Conservation (phyloP, 257 asterid species). For the Lycium barbarum region DNA sequence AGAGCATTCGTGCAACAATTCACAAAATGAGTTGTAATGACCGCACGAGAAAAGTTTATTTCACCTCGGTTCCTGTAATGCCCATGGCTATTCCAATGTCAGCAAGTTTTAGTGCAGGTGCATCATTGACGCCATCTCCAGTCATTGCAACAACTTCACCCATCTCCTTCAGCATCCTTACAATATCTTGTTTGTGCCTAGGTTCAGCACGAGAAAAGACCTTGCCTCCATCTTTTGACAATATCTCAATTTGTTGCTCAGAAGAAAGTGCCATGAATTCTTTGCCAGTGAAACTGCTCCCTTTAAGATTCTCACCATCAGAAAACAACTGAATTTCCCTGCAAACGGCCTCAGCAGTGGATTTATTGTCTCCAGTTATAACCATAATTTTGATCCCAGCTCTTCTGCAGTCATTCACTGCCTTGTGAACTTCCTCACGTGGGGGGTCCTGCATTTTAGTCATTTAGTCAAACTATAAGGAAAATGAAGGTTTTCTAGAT, state of each 20-base stretch:
- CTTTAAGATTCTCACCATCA: constrained; percentile 58
- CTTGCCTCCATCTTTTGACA: constrained; percentile 75
- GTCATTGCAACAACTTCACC: constrained; percentile 97
- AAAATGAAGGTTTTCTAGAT: neutral
- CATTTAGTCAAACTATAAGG: neutral
- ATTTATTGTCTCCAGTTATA: constrained; percentile 94
- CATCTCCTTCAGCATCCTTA: constrained; percentile 79
- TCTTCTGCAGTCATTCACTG: constrained; percentile 76
- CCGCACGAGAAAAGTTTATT: neutral
- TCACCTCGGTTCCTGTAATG: constrained; percentile 90
- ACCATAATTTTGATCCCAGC: constrained; percentile 94
- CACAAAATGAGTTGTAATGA: neutral
- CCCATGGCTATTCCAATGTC: constrained; percentile 98
- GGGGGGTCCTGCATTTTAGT: constrained; percentile 83
- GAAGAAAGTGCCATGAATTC: constrained; percentile 80
- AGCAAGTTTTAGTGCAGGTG: constrained; percentile 92
- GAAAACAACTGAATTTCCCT: constrained; percentile 70
- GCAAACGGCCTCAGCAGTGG: constrained; percentile 94
- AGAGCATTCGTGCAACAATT: neutral
- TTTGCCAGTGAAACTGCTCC: constrained; percentile 78
- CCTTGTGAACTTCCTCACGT: constrained; percentile 78
- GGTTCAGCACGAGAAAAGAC: constrained; percentile 95
- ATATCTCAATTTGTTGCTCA: constrained; percentile 58
- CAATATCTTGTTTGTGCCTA: constrained; percentile 88
- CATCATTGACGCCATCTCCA: constrained; percentile 97